Percentiles rank a stretch among this genome's conserved stretches.
These are phyloP conservation scores for Fraxinus velutina DNA, from an alignment of 305 asterid species.

Conservation along the genomic window DNA sequence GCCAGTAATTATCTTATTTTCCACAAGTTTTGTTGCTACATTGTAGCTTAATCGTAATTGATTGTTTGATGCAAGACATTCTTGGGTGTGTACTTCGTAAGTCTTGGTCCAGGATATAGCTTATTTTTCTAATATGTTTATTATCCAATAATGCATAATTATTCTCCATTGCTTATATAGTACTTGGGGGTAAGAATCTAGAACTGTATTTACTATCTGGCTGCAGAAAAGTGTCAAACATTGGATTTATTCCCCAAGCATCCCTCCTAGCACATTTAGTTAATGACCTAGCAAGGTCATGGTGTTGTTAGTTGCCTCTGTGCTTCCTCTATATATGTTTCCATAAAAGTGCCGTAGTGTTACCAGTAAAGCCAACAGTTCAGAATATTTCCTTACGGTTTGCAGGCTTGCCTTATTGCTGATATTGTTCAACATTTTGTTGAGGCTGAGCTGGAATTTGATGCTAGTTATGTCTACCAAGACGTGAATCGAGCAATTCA, in stretches of 20 bases:
- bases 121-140: not conserved
- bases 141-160: not conserved
- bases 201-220: not conserved
- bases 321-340: not conserved
- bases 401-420: constrained; percentile 95
- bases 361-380: not conserved
- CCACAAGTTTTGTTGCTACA: not conserved
- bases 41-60: not conserved
- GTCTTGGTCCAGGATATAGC: not conserved
- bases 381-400: not conserved
- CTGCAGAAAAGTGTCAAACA: not conserved
- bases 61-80: not conserved
- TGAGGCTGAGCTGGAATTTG: constrained; percentile 93
- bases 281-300: not conserved
- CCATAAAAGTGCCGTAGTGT: not conserved
- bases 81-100: not conserved
- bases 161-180: not conserved
- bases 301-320: not conserved
- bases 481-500: constrained; percentile 90
- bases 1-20: not conserved
- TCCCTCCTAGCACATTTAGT: not conserved
- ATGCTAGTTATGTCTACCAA: constrained; percentile 80
- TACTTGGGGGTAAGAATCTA: not conserved
- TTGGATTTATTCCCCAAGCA: not conserved
- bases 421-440: constrained; percentile 95